Conservation (phyloP, 2,329 filamentous ascomycete genomes). For the Claviceps pazoutovae region DNA sequence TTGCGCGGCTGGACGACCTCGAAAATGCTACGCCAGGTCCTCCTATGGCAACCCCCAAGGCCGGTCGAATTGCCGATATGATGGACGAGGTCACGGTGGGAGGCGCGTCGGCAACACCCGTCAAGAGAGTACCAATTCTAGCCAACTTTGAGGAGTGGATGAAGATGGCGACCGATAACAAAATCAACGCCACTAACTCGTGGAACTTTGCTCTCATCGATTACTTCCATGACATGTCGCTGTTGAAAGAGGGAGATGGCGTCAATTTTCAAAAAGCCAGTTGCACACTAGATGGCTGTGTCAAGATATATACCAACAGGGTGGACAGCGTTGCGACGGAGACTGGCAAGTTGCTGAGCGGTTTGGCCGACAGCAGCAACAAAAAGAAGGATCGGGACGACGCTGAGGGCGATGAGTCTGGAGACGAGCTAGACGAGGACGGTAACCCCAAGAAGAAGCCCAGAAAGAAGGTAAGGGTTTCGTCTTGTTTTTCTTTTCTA, state of each 20-base stretch:
- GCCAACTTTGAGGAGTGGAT: constrained; percentile 99
- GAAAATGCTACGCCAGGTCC: constrained; percentile 43
- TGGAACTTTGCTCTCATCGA: constrained; percentile 99
- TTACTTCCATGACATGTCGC: constrained; percentile 98
- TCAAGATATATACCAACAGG: constrained; percentile 97
- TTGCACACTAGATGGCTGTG: constrained; percentile 92
- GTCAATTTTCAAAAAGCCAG: constrained; percentile 99
- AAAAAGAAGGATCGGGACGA: constrained; percentile 54
- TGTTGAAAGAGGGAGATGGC: constrained; percentile 88
- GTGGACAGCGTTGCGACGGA: constrained; percentile 97
- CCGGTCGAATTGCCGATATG: constrained; percentile 25
- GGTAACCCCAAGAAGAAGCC: constrained; percentile 46
- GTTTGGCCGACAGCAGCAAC: constrained; percentile 74
- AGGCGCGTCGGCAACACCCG: constrained; percentile 72
- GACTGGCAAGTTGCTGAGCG: constrained; percentile 87
- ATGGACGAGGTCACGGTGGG: constrained; percentile 51
- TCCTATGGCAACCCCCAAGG: constrained; percentile 38
- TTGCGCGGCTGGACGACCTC: constrained; percentile 42
- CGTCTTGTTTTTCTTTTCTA: too few species aligned
- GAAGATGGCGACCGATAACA: constrained; percentile 99
- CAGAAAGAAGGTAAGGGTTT: constrained; percentile 54
- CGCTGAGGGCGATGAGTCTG: constrained; percentile 53
- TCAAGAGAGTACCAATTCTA: constrained; percentile 89
- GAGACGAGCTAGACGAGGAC: constrained; percentile 49
- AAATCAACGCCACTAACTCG: constrained; percentile 94